phyloP scores from a whole-genome alignment of 495 filamentous ascomycete genomes.

The Aspergillus baeticus region DNA sequence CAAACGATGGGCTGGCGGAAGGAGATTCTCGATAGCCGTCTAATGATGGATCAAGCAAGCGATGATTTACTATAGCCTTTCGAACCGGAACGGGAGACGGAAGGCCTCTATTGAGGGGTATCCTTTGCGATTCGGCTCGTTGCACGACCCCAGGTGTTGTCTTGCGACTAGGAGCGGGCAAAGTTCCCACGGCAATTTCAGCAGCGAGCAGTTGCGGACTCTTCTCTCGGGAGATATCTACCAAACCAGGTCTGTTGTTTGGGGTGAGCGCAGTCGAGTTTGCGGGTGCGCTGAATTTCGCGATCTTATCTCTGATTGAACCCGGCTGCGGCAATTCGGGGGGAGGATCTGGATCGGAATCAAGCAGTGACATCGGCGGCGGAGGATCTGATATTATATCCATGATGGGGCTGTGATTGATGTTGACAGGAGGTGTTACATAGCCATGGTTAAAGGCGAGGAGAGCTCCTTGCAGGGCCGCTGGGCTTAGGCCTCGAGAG shows the following conservation, averaged over 20 bases:
- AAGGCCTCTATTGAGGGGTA: neutral
- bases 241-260: slow-evolving; percentile 2
- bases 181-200: slow-evolving; percentile 34
- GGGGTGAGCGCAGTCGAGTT: slow-evolving; percentile 17
- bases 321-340: slow-evolving; percentile 36
- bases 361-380: neutral
- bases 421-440: slow-evolving; percentile 20
- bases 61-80: neutral
- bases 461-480: slow-evolving; percentile 39
- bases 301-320: slow-evolving; percentile 45
- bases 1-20: neutral
- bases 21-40: neutral
- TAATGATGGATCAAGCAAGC: slow-evolving; percentile 3
- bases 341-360: slow-evolving; percentile 21
- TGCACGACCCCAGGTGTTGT: slow-evolving; percentile 1
- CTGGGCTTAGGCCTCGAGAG: neutral
- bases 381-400: neutral
- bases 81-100: slow-evolving; percentile 14
- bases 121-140: neutral
- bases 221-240: slow-evolving; percentile 18
- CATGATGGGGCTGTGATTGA: neutral
- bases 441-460: slow-evolving; percentile 35
- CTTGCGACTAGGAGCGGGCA: slow-evolving; percentile 18
- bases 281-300: slow-evolving; percentile 24
- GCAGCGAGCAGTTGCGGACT: slow-evolving; percentile 37